Conservation (phyloP, 148 eudicot species). For the Pouteria glomerata region DNA sequence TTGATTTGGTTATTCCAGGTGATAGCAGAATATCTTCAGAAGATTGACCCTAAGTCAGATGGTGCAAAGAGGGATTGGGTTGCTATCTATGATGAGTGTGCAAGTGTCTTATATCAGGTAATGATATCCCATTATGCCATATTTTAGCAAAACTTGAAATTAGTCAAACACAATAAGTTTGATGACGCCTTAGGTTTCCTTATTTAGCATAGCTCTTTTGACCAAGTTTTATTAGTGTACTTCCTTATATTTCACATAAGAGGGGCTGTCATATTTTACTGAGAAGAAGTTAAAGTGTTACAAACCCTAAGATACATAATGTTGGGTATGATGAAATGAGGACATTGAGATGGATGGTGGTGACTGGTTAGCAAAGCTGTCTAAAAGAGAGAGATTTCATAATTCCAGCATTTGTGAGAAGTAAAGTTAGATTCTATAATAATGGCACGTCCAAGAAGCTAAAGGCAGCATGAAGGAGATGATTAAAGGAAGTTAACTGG, state of each 20-base stretch:
- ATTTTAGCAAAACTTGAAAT: background rate
- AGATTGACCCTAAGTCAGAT: constrained; percentile 96
- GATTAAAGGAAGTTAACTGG: background rate
- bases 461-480: constrained; percentile 1
- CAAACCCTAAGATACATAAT: background rate
- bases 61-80: constrained; percentile 99
- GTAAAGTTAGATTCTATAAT: background rate
- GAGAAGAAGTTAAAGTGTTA: background rate
- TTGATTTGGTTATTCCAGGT: constrained; percentile 45
- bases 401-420: background rate
- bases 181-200: background rate
- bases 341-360: background rate
- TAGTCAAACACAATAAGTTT: background rate
- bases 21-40: constrained; percentile 95
- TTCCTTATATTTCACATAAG: background rate
- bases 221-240: too few species aligned
- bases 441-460: background rate
- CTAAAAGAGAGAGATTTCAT: background rate
- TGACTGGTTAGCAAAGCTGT: too few species aligned
- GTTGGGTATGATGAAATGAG: background rate
- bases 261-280: background rate
- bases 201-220: background rate
- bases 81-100: constrained; percentile 98
- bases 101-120: constrained; percentile 91
- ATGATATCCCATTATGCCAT: background rate